These are phyloP conservation scores for Rhodamnia argentea DNA, from an alignment of 345 rosid species.

Conservation along the genomic window DNA sequence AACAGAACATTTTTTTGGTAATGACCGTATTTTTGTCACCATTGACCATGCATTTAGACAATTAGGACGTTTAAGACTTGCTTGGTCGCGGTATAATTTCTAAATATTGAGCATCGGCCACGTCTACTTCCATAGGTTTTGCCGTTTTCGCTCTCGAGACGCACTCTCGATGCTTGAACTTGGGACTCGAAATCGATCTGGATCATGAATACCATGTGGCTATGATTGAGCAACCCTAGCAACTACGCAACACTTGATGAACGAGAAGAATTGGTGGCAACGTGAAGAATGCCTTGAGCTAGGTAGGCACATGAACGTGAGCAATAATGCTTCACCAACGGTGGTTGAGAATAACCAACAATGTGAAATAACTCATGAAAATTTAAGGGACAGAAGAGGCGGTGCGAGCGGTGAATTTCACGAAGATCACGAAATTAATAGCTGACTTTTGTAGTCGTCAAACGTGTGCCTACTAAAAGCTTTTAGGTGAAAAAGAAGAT, in stretches of 20 bases:
- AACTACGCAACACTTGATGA: neutral
- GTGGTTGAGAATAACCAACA: neutral
- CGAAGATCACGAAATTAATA: too few relatives aligned
- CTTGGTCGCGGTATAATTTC: neutral
- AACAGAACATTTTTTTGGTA: neutral
- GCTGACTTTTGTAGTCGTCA: neutral
- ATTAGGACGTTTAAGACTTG: neutral
- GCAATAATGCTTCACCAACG: neutral
- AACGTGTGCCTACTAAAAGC: neutral
- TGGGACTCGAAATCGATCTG: neutral
- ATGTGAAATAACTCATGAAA: neutral
- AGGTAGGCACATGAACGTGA: neutral
- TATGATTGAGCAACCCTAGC: neutral
- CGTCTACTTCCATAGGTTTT: neutral
- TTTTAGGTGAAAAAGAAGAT: neutral
- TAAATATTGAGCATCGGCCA: neutral
- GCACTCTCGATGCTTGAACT: neutral
- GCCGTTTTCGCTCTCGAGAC: neutral
- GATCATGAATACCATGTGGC: neutral
- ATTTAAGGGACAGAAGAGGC: neutral
- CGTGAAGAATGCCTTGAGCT: neutral
- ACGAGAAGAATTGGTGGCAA: neutral
- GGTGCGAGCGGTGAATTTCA: neutral
- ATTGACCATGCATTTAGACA: neutral
- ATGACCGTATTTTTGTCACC: neutral